Conservation (phyloP, 2,329 filamentous ascomycete species). For the Leptographium lundbergii region DNA sequence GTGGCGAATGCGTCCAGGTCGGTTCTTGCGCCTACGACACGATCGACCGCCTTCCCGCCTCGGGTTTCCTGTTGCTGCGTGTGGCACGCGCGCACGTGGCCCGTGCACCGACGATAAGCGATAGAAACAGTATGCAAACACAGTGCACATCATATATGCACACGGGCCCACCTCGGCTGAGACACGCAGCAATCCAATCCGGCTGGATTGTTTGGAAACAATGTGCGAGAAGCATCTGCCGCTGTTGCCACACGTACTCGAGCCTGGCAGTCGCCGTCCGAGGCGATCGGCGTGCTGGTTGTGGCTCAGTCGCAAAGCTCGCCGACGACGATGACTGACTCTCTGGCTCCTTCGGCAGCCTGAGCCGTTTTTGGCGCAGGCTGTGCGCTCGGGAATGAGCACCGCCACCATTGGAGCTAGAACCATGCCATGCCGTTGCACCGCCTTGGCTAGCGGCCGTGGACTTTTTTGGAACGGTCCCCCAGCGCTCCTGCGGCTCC, state of each 20-base stretch:
- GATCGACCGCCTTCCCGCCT: neutral
- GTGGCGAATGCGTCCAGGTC: neutral
- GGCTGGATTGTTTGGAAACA: neutral
- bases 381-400: neutral
- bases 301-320: neutral
- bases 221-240: neutral
- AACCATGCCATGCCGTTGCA: neutral
- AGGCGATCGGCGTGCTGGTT: neutral
- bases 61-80: neutral
- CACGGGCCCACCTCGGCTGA: neutral
- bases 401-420: neutral
- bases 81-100: neutral
- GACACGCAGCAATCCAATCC: neutral
- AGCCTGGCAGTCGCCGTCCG: too few species aligned
- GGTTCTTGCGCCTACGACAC: neutral
- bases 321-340: neutral
- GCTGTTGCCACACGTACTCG: neutral
- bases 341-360: neutral
- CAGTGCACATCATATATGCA: neutral
- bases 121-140: neutral
- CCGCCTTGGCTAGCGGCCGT: neutral
- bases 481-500: neutral
- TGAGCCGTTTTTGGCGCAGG: neutral
- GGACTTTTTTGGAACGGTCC: neutral
- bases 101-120: neutral